Base-by-base conservation (phyloP, 116 monocot species). In the Iris pallida region DNA sequence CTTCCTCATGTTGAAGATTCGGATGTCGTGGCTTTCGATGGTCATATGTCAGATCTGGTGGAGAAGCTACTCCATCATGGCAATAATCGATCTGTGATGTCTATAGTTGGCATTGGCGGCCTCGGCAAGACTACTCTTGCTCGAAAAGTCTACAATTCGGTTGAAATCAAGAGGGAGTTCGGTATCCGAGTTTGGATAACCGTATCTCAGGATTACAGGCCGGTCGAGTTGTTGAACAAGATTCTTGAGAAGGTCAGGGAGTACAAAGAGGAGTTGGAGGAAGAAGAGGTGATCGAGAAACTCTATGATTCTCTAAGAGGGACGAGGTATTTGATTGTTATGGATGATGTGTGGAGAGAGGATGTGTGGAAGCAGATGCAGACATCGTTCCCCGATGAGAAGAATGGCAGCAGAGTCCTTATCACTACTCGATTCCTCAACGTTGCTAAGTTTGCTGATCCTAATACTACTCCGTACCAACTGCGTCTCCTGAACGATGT, bases 301-400 rank as follows among this genome's bases (percentile, higher is more conserved):
- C 52, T 75, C 5, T 46, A 62, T 43, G n/a, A 48, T n/a, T 71
- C 43, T 16, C 20, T 83, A 45, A 62, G 68, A 10, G 45, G 58
- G 5, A 67, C 40, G 40, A 71, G 59, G 42, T 76, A 80, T 54
- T 58, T 80, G 5, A 65, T 81, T 4, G 74, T 86, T 0, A 46
- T 86, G 70, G 86, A 86, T 63, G 79, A 82, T 51, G 45, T 86
- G 1, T 79, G 79, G 79, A 64, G n/a, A 5, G 52, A 66, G 53
- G 66, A 20, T 13, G 66, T 53, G 41, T 66, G 66, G 66, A 40
- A 66, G 53, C 45, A 68, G 54, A 40, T 79, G 0, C 61, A 61
- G 8, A 62, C 10, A 19, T 63, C 42, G n/a, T 65, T 82, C 15
- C 79, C 86, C 6, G 47, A 76, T 48, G 43, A 5, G 6, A 46